A percentile compares a stretch with the other conserved stretches of the same genome.
Conservation (phyloP, 106 monocot species). For the Platanthera zijinensis region DNA sequence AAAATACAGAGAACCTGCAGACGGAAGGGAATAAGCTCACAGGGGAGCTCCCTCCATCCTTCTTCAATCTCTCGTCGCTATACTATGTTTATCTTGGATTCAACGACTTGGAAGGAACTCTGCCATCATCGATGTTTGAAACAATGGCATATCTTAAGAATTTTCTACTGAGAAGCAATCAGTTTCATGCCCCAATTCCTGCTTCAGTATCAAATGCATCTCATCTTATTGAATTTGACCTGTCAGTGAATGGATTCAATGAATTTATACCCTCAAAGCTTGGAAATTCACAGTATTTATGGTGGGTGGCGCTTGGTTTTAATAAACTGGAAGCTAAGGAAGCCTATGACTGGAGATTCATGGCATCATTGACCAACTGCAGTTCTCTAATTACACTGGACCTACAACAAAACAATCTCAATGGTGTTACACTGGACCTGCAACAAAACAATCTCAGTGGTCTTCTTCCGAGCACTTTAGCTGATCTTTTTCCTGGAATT, state of each 20-base stretch:
- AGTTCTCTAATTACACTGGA: background rate
- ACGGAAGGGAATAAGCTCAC: constrained; percentile 3
- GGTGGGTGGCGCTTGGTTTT: background rate
- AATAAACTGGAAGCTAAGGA: constrained; percentile 7
- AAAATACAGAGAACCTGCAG: background rate
- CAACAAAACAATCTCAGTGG: too few species aligned
- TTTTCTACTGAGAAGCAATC: background rate
- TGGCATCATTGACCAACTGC: constrained; percentile 15
- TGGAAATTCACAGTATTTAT: background rate
- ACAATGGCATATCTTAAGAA: background rate
- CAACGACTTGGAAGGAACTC: constrained; percentile 10
- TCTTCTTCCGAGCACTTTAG: constrained; percentile 11
- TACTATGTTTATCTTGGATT: background rate
- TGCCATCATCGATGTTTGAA: background rate
- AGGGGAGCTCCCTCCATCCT: constrained; percentile 6
- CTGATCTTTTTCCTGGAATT: constrained; percentile 5
- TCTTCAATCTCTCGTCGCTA: constrained; percentile 17
- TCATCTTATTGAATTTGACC: background rate
- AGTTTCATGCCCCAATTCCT: constrained; percentile 16
- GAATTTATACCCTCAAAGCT: constrained; percentile 7
- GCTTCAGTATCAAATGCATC: constrained; percentile 20
- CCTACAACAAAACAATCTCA: constrained; percentile 8
- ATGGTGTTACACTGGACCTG: too few species aligned
- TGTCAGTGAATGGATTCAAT: constrained; percentile 1
- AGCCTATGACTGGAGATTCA: constrained; percentile 8